These are phyloP conservation scores for Candida dubliniensis DNA, from an alignment of 1,139 yeast genomes.

Conservation along the genomic window DNA sequence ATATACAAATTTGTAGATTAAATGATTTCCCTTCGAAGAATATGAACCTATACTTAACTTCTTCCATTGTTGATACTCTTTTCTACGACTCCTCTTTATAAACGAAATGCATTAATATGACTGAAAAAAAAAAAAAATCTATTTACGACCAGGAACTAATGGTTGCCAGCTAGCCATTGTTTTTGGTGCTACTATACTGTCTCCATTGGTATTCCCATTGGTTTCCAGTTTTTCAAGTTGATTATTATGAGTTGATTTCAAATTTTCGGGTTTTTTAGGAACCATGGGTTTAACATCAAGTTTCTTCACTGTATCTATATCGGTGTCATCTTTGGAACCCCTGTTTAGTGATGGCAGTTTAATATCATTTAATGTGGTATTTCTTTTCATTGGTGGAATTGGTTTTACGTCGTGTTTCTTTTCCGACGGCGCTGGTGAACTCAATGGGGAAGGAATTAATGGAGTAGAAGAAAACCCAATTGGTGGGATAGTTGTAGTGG, in stretches of 20 bases:
- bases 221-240: not conserved
- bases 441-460: slow-evolving; percentile 38
- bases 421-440: slow-evolving; percentile 9
- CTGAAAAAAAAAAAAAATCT: not conserved
- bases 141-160: slow-evolving; percentile 35
- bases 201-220: slow-evolving; percentile 7
- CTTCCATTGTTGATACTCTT: too few species aligned
- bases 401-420: slow-evolving; percentile 1
- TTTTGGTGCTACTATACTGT: slow-evolving; percentile 32
- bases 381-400: slow-evolving; percentile 11
- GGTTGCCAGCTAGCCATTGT: slow-evolving; percentile 61
- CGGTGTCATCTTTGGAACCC: not conserved
- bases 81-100: too few species aligned
- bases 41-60: too few species aligned
- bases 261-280: slow-evolving; percentile 37
- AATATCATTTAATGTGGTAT: not conserved
- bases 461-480: slow-evolving; percentile 32
- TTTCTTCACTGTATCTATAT: not conserved
- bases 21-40: too few species aligned
- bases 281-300: slow-evolving; percentile 29
- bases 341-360: not conserved
- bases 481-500: not conserved
- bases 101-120: too few species aligned
- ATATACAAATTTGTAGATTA: too few species aligned
- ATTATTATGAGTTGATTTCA: slow-evolving; percentile 18